Evolutionary conservation across 164 flowering plant species (phyloP).

Genomic region (Paratinospora sagittata): DNA sequence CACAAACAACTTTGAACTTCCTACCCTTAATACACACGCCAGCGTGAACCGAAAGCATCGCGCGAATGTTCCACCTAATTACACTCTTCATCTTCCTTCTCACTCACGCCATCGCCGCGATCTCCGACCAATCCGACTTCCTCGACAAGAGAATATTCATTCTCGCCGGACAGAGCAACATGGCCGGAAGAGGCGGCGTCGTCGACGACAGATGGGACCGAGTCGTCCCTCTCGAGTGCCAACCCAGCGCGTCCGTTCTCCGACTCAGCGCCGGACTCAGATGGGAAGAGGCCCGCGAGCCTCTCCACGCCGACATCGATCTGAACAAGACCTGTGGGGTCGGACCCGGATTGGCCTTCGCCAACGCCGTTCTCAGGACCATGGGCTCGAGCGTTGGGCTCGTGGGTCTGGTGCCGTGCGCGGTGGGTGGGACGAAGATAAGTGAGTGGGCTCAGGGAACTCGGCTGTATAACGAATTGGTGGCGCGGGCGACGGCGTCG

Average conservation of each 20-base stretch:
- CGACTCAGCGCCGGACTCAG: slow-evolving; percentile 32
- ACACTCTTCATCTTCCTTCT: not conserved
- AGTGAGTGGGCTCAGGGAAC: slow-evolving; percentile 57
- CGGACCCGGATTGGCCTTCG: slow-evolving; percentile 82
- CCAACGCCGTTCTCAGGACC: slow-evolving; percentile 34
- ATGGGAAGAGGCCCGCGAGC: slow-evolving; percentile 66
- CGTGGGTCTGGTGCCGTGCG: slow-evolving; percentile 78
- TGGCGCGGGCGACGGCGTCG: slow-evolving; percentile 40
- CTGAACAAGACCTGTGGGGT: slow-evolving; percentile 50
- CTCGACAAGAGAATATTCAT: slow-evolving; percentile 14
- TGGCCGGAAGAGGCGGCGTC: slow-evolving; percentile 81
- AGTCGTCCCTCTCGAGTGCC: slow-evolving; percentile 46
- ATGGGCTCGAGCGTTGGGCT: slow-evolving; percentile 26
- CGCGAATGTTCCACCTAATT: not conserved
- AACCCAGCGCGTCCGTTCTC: slow-evolving; percentile 39
- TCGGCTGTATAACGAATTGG: slow-evolving; percentile 37
- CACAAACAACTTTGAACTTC: too few relatives aligned
- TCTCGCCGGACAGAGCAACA: slow-evolving; percentile 70
- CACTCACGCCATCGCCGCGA: not conserved
- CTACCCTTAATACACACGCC: too few relatives aligned
- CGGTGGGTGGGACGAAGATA: slow-evolving; percentile 66
- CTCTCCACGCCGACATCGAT: slow-evolving; percentile 70
- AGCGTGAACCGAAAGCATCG: slow-evolving; percentile 6
- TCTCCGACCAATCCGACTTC: not conserved
- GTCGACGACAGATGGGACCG: slow-evolving; percentile 49